Conservation (phyloP, 2,329 filamentous ascomycete species). For the Dactylonectria estremocensis region DNA sequence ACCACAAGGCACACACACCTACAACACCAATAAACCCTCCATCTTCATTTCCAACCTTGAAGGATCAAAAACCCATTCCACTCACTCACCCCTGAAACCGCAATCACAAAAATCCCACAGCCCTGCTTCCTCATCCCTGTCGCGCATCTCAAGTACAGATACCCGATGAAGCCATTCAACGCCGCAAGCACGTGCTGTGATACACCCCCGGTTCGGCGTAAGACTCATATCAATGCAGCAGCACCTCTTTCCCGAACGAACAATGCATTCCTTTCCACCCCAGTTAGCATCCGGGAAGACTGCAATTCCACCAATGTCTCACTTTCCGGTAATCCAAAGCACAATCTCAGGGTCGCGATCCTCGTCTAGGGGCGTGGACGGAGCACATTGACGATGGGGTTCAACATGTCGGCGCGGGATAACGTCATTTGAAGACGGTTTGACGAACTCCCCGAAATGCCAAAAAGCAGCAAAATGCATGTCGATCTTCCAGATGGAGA, state of each 20-base stretch:
- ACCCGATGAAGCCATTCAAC: constrained; percentile 23
- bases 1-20: too few relatives aligned
- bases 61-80: neutral
- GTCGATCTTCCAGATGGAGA: neutral
- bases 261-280: too few relatives aligned
- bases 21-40: neutral
- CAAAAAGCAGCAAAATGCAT: neutral
- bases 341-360: neutral
- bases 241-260: too few relatives aligned
- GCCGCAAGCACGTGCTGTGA: constrained; percentile 24
- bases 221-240: neutral
- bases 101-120: constrained; percentile 5
- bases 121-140: neutral
- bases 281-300: neutral
- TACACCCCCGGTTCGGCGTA: constrained; percentile 6
- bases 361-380: neutral
- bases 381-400: neutral
- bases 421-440: neutral
- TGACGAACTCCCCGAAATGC: neutral
- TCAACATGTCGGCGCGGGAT: neutral
- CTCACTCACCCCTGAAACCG: neutral
- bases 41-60: neutral
- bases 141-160: neutral
- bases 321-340: neutral
- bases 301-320: constrained; percentile 9